Evolutionary conservation across 148 eudicot genomes (phyloP).

Genomic region (Fagopyrum esculentum): DNA sequence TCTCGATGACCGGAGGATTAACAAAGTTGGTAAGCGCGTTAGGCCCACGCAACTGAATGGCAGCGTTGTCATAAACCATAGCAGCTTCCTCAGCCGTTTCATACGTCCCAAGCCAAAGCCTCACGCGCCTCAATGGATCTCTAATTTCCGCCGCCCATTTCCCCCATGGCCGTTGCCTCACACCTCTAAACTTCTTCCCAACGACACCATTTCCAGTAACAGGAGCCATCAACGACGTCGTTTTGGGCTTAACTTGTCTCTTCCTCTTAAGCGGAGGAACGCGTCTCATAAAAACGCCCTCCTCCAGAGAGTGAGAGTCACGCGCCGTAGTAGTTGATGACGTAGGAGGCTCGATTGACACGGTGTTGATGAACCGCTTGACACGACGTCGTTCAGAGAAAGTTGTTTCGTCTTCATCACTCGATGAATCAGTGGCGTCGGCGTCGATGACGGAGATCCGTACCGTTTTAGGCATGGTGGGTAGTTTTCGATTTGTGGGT

Average conservation of each 20-base stretch:
- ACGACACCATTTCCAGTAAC: not conserved
- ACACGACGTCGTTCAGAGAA: conserved; percentile 18
- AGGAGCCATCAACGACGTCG: not conserved
- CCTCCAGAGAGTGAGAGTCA: not conserved
- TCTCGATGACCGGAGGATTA: conserved; percentile 11
- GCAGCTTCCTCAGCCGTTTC: conserved; percentile 63
- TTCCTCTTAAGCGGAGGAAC: not conserved
- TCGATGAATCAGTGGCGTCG: conserved; percentile 56
- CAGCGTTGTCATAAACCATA: conserved; percentile 51
- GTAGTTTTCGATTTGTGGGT: not conserved
- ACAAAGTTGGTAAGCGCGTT: conserved; percentile 51
- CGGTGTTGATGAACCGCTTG: conserved; percentile 31
- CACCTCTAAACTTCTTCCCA: conserved; percentile 42
- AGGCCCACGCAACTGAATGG: conserved; percentile 49
- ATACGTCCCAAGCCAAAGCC: conserved; percentile 50
- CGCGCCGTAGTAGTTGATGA: not conserved
- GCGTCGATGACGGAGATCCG: conserved; percentile 46
- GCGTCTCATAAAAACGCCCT: not conserved
- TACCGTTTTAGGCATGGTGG: conserved; percentile 25
- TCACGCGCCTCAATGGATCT: conserved; percentile 35
- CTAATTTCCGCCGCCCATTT: conserved; percentile 65
- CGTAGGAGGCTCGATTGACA: conserved; percentile 20
- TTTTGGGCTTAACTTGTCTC: not conserved
- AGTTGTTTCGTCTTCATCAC: conserved; percentile 29
- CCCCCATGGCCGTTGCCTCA: conserved; percentile 56